These are phyloP conservation scores for Trichoderma atroviride DNA, from an alignment of 2,329 filamentous ascomycete genomes.

Conservation along the genomic window DNA sequence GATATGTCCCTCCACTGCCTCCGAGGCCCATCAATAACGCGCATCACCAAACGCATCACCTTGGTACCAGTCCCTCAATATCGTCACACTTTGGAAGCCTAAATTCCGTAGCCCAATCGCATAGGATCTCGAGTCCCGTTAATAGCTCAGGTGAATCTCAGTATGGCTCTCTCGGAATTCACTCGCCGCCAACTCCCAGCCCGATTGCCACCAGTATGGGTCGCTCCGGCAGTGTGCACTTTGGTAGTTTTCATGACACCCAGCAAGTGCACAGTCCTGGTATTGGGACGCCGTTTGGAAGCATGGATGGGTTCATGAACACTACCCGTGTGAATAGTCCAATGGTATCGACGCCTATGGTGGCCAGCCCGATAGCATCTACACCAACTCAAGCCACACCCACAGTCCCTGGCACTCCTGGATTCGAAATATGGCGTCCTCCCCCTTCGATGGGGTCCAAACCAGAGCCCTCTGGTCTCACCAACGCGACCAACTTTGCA, in stretches of 20 bases:
- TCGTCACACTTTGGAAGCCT: slow-evolving; percentile 41
- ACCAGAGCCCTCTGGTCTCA: slow-evolving; percentile 33
- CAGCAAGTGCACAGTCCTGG: slow-evolving; percentile 36
- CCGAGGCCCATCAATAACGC: slow-evolving; percentile 39
- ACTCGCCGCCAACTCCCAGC: slow-evolving; percentile 38
- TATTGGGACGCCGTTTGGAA: slow-evolving; percentile 37
- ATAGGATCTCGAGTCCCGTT: slow-evolving; percentile 40
- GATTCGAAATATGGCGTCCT: slow-evolving; percentile 44
- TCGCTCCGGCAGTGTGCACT: slow-evolving; percentile 37
- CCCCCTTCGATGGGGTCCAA: slow-evolving; percentile 36
- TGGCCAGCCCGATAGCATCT: slow-evolving; percentile 32
- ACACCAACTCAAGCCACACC: slow-evolving; percentile 27
- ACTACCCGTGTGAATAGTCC: slow-evolving; percentile 35
- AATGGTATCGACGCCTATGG: slow-evolving; percentile 33
- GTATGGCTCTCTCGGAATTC: slow-evolving; percentile 38
- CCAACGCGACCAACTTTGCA: slow-evolving; percentile 31
- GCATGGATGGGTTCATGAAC: slow-evolving; percentile 40
- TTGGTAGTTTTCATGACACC: slow-evolving; percentile 40
- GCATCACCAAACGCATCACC: slow-evolving; percentile 36
- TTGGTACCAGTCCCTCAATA: slow-evolving; percentile 34
- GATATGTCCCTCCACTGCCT: slow-evolving; percentile 42
- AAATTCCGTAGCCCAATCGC: slow-evolving; percentile 32
- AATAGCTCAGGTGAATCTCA: slow-evolving; percentile 38
- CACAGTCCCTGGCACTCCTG: slow-evolving; percentile 40
- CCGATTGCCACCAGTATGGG: slow-evolving; percentile 34